These are phyloP conservation scores for Fusarium fujikuroi DNA, from an alignment of 2,329 filamentous ascomycete species.

Conservation along the genomic window DNA sequence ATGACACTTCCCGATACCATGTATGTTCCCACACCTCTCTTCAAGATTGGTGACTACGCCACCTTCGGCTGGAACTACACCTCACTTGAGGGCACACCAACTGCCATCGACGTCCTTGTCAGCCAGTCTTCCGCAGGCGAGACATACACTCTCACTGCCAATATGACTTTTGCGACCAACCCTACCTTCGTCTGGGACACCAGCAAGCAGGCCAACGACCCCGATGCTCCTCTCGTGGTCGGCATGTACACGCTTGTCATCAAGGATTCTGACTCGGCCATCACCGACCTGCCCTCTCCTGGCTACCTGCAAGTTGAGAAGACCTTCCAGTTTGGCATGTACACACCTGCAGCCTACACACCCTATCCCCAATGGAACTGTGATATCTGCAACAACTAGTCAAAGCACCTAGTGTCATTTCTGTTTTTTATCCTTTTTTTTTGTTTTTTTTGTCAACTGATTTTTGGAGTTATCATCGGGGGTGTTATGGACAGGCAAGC, in stretches of 20 bases:
- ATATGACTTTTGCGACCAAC: conserved; percentile 67
- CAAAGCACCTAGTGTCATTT: conserved; percentile 60
- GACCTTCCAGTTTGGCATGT: conserved; percentile 68
- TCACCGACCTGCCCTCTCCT: conserved; percentile 61
- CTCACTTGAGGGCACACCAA: conserved; percentile 65
- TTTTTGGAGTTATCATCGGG: conserved; percentile 24
- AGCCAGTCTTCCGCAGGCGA: conserved; percentile 63
- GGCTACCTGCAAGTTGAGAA: conserved; percentile 65
- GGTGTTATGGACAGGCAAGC: conserved; percentile 36
- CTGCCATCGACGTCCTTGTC: conserved; percentile 68
- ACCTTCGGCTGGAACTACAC: conserved; percentile 76
- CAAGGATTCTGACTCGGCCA: conserved; percentile 65
- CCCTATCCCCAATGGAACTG: conserved; percentile 65
- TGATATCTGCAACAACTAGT: conserved; percentile 65
- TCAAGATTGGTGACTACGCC: conserved; percentile 69
- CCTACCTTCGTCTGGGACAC: conserved; percentile 70
- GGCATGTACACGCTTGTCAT: conserved; percentile 71
- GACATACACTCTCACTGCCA: conserved; percentile 70
- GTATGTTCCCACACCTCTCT: conserved; percentile 59
- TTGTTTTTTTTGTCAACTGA: background rate
- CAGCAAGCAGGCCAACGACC: conserved; percentile 57
- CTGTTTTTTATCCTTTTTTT: conserved; percentile 44
- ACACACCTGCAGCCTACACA: conserved; percentile 63
- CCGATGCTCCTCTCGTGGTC: conserved; percentile 60
- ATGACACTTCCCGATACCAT: conserved; percentile 64